These are phyloP conservation scores for Podospora pseudoanserina DNA, from an alignment of 495 filamentous ascomycete genomes.

Conservation along the genomic window DNA sequence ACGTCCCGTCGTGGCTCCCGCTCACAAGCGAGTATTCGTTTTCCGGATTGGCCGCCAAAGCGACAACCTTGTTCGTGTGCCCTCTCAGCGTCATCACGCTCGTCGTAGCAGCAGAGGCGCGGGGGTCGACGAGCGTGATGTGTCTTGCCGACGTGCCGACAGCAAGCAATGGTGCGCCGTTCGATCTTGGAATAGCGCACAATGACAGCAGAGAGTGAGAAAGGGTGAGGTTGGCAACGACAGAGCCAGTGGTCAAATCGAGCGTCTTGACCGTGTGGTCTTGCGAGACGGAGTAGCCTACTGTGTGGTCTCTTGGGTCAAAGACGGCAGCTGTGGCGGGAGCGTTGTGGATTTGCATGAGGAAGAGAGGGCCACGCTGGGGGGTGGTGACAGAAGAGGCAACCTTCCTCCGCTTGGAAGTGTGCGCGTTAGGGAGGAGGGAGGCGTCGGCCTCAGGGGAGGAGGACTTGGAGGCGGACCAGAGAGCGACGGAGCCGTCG, in stretches of 20 bases:
- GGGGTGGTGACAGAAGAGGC: slow-evolving; percentile 59
- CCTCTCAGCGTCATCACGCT: slow-evolving; percentile 84
- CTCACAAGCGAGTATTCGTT: slow-evolving; percentile 78
- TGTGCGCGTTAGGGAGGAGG: slow-evolving; percentile 58
- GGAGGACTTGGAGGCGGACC: slow-evolving; percentile 71
- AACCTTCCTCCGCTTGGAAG: slow-evolving; percentile 75
- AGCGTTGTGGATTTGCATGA: slow-evolving; percentile 66
- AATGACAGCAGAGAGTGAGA: slow-evolving; percentile 77
- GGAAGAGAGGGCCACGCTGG: slow-evolving; percentile 72
- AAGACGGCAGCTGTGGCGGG: slow-evolving; percentile 75
- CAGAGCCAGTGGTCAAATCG: slow-evolving; percentile 73
- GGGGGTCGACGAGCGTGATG: slow-evolving; percentile 86
- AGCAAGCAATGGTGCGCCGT: slow-evolving; percentile 63
- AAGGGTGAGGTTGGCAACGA: slow-evolving; percentile 75
- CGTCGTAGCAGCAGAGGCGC: slow-evolving; percentile 65
- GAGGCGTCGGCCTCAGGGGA: slow-evolving; percentile 64
- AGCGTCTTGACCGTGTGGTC: slow-evolving; percentile 88
- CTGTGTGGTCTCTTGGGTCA: slow-evolving; percentile 75
- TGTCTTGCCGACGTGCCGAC: slow-evolving; percentile 81
- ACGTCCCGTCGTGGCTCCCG: slow-evolving; percentile 84
- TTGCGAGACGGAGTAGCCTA: slow-evolving; percentile 83
- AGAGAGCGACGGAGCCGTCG: slow-evolving; percentile 78
- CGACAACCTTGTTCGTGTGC: slow-evolving; percentile 78
- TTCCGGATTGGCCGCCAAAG: slow-evolving; percentile 63
- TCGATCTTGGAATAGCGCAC: slow-evolving; percentile 55